Percentiles rank a stretch among this genome's conserved stretches.
phyloP scores from a whole-genome alignment of 768 basidiomycete species.

The Calocera cornea region DNA sequence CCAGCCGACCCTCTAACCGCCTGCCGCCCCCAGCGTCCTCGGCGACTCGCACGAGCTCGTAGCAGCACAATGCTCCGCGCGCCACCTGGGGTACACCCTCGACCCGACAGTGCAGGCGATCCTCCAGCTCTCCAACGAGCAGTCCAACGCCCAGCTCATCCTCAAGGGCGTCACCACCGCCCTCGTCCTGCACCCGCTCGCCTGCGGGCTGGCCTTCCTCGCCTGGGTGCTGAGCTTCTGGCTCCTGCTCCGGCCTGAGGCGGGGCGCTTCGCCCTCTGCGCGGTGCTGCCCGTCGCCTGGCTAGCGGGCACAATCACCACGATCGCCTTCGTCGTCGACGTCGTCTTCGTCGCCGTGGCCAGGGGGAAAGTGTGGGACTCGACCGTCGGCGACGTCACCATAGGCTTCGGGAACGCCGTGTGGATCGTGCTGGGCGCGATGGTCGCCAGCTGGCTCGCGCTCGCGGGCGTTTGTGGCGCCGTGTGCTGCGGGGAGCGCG shows the following conservation, averaged over 20 bases:
- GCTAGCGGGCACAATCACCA: conserved; percentile 40
- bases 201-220: conserved; percentile 44
- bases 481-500: not conserved
- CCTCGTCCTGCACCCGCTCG: conserved; percentile 57
- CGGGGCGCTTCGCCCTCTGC: conserved; percentile 32
- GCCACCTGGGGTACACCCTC: conserved; percentile 55
- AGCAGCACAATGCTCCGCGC: conserved; percentile 41
- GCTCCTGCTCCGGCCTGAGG: conserved; percentile 38
- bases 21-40: conserved; percentile 25
- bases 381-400: conserved; percentile 32
- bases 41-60: conserved; percentile 29
- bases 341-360: conserved; percentile 46
- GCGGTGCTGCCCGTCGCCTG: conserved; percentile 45
- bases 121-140: conserved; percentile 31
- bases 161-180: conserved; percentile 39
- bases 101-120: conserved; percentile 36
- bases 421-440: conserved; percentile 54
- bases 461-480: conserved; percentile 27
- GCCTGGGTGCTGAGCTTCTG: conserved; percentile 42
- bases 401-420: conserved; percentile 52
- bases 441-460: conserved; percentile 44
- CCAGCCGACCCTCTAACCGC: not conserved
- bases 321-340: conserved; percentile 47
- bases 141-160: conserved; percentile 33
- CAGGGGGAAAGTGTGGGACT: conserved; percentile 29